Evolutionary conservation across 1,284 basidiomycete genomes (phyloP).

Genomic region (Sporisorium reilianum): DNA sequence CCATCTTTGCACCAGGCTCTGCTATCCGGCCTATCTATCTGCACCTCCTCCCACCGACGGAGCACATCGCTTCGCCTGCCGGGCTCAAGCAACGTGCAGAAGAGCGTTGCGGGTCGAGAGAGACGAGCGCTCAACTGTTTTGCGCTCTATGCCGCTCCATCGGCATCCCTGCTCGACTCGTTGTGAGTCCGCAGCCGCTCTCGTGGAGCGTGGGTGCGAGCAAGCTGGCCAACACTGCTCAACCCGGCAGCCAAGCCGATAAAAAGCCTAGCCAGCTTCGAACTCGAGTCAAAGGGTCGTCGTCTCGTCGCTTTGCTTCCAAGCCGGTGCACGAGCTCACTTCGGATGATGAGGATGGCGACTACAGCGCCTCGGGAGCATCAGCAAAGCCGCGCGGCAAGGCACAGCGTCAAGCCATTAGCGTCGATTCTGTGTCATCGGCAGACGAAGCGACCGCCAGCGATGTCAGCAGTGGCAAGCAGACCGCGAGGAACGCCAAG

Average conservation of each 20-base stretch:
- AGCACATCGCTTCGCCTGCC: constrained; percentile 80
- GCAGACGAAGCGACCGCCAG: constrained; percentile 20
- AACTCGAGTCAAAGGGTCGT: constrained; percentile 11
- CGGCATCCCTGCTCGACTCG: constrained; percentile 86
- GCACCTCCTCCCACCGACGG: constrained; percentile 73
- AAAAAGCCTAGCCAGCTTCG: constrained; percentile 55
- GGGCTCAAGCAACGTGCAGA: constrained; percentile 90
- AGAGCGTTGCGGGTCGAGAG: constrained; percentile 82
- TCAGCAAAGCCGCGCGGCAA: constrained; percentile 14
- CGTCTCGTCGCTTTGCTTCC: constrained; percentile 25
- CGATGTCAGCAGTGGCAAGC: constrained; percentile 16
- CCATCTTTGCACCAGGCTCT: constrained; percentile 60
- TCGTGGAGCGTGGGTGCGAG: constrained; percentile 76
- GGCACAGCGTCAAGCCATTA: constrained; percentile 13
- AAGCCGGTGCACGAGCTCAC: constrained; percentile 53
- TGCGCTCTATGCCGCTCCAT: constrained; percentile 88
- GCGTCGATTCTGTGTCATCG: constrained; percentile 19
- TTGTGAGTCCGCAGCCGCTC: constrained; percentile 89
- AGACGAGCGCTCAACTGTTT: constrained; percentile 90
- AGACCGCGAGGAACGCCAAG: constrained; percentile 4
- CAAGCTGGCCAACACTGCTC: constrained; percentile 60
- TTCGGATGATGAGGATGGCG: constrained; percentile 49
- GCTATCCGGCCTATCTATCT: constrained; percentile 63
- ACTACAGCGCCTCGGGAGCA: constrained; percentile 21
- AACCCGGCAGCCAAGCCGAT: constrained; percentile 58